These are phyloP conservation scores for Sphagnurus paluster DNA, from an alignment of 1,284 basidiomycete genomes.

Conservation along the genomic window DNA sequence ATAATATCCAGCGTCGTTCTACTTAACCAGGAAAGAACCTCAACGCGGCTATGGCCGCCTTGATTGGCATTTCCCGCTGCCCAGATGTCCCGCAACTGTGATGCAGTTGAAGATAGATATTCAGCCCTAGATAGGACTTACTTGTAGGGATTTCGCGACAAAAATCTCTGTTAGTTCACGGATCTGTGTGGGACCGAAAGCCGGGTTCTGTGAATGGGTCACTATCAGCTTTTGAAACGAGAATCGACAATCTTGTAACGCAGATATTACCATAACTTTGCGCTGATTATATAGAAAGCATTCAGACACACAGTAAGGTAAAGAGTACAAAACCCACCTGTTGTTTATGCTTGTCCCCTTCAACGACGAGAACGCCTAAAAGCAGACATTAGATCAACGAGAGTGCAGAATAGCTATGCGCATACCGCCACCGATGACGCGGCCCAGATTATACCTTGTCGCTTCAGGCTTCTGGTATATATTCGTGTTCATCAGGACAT, in stretches of 20 bases:
- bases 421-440: conserved; percentile 47
- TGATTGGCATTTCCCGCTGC: conserved; percentile 29
- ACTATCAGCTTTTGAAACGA: not conserved
- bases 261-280: conserved; percentile 38
- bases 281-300: conserved; percentile 26
- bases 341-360: conserved; percentile 48
- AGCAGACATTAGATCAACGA: not conserved
- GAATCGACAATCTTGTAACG: not conserved
- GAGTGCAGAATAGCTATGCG: not conserved
- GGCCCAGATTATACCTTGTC: conserved; percentile 33
- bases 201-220: conserved; percentile 64
- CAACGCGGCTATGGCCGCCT: conserved; percentile 33
- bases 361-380: conserved; percentile 42
- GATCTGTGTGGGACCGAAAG: conserved; percentile 57
- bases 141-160: conserved; percentile 50
- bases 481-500: conserved; percentile 46
- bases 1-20: conserved; percentile 69
- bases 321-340: conserved; percentile 35
- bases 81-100: conserved; percentile 53
- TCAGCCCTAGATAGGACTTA: conserved; percentile 27
- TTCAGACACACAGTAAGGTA: not conserved
- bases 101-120: too few relatives aligned
- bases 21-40: conserved; percentile 56
- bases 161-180: conserved; percentile 57
- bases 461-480: conserved; percentile 46